These are phyloP conservation scores for Phytophthora tubulina DNA, from an alignment of 352 stramenopile genomes.

Conservation along the genomic window DNA sequence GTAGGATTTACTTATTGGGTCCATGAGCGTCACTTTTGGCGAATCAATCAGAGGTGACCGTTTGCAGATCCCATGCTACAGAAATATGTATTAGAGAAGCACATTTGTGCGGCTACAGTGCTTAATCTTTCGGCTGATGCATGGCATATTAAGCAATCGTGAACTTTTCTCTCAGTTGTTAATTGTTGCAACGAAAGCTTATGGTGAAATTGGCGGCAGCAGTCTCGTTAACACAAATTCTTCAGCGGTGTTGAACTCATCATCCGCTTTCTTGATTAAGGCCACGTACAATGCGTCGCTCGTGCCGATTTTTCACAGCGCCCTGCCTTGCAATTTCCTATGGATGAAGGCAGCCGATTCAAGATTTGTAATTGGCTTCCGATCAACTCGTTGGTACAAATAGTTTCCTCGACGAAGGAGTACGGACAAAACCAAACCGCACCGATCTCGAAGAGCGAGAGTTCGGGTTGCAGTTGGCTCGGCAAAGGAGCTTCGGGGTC, in stretches of 20 bases:
- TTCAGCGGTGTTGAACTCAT: constrained; percentile 28
- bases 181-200: constrained; percentile 38
- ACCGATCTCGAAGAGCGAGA: no score
- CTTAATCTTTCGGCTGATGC: constrained; percentile 79
- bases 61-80: no score
- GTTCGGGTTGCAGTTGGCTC: no score
- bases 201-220: constrained; percentile 23
- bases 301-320: constrained; percentile 60
- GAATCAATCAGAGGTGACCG: no score
- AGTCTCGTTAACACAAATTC: constrained; percentile 17
- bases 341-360: constrained; percentile 71
- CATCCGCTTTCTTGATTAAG: constrained; percentile 65
- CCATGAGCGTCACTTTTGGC: no score
- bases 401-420: no score
- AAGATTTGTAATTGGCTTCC: constrained; percentile 80
- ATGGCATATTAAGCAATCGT: constrained; percentile 68
- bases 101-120: constrained; percentile 69
- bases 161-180: constrained; percentile 72
- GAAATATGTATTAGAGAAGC: constrained; percentile 39
- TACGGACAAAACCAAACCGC: no score
- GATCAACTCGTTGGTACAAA: constrained; percentile 51
- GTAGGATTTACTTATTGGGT: no score
- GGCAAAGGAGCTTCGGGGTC: no score
- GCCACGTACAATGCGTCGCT: constrained; percentile 78
- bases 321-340: constrained; percentile 68